Evolutionary conservation across 139 green algal species (phyloP).

Genomic region (Pleodorina starrii): DNA sequence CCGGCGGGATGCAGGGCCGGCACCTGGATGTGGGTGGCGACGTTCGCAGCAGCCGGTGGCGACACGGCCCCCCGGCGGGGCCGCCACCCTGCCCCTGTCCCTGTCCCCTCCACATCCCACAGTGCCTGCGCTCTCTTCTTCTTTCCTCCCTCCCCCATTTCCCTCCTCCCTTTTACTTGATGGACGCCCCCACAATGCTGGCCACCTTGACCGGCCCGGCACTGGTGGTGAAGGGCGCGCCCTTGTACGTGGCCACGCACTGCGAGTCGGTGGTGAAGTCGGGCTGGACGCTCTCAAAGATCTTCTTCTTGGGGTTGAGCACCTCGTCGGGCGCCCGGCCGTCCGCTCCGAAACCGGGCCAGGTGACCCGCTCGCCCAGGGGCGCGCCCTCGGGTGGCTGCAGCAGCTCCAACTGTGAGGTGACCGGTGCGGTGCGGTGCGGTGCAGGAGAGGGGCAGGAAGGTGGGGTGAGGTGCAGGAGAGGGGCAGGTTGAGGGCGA

Average conservation of each 20-base stretch:
- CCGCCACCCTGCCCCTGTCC: too few relatives aligned
- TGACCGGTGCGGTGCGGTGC: background rate
- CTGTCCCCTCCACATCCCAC: too few relatives aligned
- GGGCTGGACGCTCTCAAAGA: slow-evolving; percentile 79
- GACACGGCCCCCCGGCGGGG: too few relatives aligned
- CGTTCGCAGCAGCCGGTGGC: too few relatives aligned
- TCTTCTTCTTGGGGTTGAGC: slow-evolving; percentile 89
- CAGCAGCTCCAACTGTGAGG: slow-evolving; percentile 57
- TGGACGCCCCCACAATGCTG: slow-evolving; percentile 66
- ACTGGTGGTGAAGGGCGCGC: slow-evolving; percentile 74
- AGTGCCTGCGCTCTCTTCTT: too few relatives aligned
- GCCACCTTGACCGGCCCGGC: slow-evolving; percentile 72
- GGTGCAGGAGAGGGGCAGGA: background rate
- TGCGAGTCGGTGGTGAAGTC: slow-evolving; percentile 69
- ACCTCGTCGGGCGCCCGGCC: slow-evolving; percentile 72
- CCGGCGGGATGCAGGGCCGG: too few relatives aligned
- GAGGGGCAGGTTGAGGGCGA: background rate
- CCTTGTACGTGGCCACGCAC: slow-evolving; percentile 68
- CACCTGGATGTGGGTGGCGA: too few relatives aligned
- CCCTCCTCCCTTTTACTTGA: too few relatives aligned
- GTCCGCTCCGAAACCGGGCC: slow-evolving; percentile 12
- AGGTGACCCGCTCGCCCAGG: slow-evolving; percentile 77
- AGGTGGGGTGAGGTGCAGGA: background rate
- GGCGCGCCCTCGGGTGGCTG: slow-evolving; percentile 71
- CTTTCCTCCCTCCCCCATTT: too few relatives aligned